Base-by-base conservation (phyloP, 129 eudicot genomes). In the Flaveria robusta region DNA sequence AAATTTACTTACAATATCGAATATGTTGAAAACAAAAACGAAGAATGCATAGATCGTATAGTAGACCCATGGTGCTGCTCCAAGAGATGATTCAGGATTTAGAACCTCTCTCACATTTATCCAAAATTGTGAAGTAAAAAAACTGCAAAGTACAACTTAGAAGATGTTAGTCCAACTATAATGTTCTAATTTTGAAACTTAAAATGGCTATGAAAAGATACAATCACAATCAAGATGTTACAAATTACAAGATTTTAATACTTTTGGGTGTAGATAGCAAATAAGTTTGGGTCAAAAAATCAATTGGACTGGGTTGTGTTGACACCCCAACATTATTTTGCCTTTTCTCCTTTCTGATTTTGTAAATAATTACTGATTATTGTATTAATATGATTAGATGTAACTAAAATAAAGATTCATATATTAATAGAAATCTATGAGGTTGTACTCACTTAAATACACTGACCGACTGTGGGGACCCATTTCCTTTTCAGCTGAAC, bases 11-110 rank as follows among this genome's bases (percentile, higher is more conserved):
- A 94, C 98, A 75, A 94, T 94, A 86, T 94, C 98, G 78, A 94
- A 87, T 84, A 94, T 94, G 80, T 94, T 94, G 84, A 94, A 94
- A 65, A 89, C 76, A 85, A 94, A 94, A 49, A 94, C 98, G 29
- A 83, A 89, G 81, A 94, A 89, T 8, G 98, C 96, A 78, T 94
- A 94, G 29, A 94, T 72, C 58, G 89, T 51, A 84, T 94, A 91
- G 70, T 87, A 94, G 66, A 94, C 93, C 98, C 98, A 94, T 41
- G 98, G 93, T 19, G 65, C 81, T 56, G 98, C 98, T 65, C 98
- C 98, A 66, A 82, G 77, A 69, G 97, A 79, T 51, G 96, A 88
- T 49, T 87, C 96, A 7, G 97, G 98, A 82, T 91, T 94, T 81
- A 91, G 72, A 12, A 87, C 73, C 84, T 91, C 87, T 74, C 85